Evolutionary conservation across 768 basidiomycete genomes (phyloP).

Genomic region (Clathrus columnatus): DNA sequence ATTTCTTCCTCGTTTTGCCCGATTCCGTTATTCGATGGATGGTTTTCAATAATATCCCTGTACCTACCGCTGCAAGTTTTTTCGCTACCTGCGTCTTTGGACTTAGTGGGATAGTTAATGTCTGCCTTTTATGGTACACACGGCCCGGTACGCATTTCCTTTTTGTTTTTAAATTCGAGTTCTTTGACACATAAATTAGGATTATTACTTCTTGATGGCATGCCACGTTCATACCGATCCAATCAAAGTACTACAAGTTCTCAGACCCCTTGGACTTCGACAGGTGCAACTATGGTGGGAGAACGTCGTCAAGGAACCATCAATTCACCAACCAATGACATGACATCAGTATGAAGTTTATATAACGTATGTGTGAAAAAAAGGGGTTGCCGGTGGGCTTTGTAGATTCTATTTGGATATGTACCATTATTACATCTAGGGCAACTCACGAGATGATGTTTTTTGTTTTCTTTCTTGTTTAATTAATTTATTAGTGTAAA

Average conservation of each 20-base stretch:
- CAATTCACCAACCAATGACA: too few relatives aligned
- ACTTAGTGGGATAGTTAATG: slow-evolving; percentile 34
- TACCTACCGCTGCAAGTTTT: slow-evolving; percentile 26
- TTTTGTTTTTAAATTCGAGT: neutral
- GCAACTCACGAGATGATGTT: too few relatives aligned
- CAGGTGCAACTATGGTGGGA: too few relatives aligned
- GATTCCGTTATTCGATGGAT: slow-evolving; percentile 34
- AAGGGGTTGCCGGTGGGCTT: too few relatives aligned
- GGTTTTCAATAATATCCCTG: slow-evolving; percentile 16
- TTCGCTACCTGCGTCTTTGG: slow-evolving; percentile 25
- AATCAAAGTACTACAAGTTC: neutral
- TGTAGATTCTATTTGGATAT: too few relatives aligned
- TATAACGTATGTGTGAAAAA: too few relatives aligned
- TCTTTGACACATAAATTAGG: neutral
- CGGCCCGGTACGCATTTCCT: slow-evolving; percentile 17
- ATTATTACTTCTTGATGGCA: slow-evolving; percentile 1
- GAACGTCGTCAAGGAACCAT: too few relatives aligned
- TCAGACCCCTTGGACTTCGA: too few relatives aligned
- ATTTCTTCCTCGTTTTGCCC: slow-evolving; percentile 31
- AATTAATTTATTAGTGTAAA: too few relatives aligned
- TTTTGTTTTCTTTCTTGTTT: too few relatives aligned
- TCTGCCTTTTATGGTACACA: slow-evolving; percentile 28
- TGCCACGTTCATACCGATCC: neutral
- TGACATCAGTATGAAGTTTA: too few relatives aligned
- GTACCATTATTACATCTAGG: too few relatives aligned